Base-by-base conservation (phyloP, 2,329 filamentous ascomycete genomes). In the Corynespora cassiicola region DNA sequence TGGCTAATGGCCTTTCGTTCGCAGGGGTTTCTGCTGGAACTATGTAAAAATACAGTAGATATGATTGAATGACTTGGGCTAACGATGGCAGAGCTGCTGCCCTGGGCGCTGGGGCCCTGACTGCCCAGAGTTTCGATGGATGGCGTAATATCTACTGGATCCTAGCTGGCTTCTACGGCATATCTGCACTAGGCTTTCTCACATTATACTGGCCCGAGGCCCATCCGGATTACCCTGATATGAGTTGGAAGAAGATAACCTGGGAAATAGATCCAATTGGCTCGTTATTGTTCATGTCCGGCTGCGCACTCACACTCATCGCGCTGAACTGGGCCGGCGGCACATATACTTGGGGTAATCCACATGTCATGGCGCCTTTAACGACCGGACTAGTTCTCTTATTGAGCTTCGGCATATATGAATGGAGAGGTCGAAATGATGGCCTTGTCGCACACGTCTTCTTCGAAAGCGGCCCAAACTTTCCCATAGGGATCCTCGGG, bases 111-210 rank as follows among this genome's bases (percentile, higher is more conserved):
- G 76, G 76, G 2, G 75, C 69, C 8, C 69, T 77, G 10, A 78
- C 76, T 0, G 75, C 75, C 42, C 50, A 66, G 18, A 62, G 63
- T 39, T 39, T 64, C 0, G 62, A 53, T 2, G 76, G 76, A n/a
- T 79, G 76, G 76, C 65, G 76, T 2, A 70, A 70, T 42, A 78
- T 79, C 44, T 79, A 76, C 48, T 79, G 76, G 76, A 75, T 79
- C 15, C 76, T 79, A 59, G 75, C 75, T 1, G 74, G 66, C 4
- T 75, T 78, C 47, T 75, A 78, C 45, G 62, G 66, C 7, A 55
- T 68, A 11, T 75, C 73, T 0, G 62, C 67, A 2, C 26, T 74
- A 0, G 75, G 75, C 8, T 53, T 78, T 26, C 9, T 11, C n/a
- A 26, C 39, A 17, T 73, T 76, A 56, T 74, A 79, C 66, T 70